A percentile compares a stretch with the other conserved stretches of the same genome.
Evolutionary conservation across 2,329 filamentous ascomycete species (phyloP).

Genomic region (Monosporascus cannonballus): DNA sequence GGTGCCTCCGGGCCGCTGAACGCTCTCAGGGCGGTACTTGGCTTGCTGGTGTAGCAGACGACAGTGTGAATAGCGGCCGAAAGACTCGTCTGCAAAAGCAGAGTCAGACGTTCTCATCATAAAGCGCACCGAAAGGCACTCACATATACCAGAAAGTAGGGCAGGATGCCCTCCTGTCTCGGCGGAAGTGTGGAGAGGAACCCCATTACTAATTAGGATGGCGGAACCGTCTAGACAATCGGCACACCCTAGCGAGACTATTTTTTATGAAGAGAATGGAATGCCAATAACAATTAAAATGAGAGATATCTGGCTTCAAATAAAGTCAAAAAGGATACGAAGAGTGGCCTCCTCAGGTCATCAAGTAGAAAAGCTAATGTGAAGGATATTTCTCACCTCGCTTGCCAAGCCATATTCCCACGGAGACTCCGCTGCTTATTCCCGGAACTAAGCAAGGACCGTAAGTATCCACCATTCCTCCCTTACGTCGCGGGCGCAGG

Average conservation of each 20-base stretch:
- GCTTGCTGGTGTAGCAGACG: conserved; percentile 21
- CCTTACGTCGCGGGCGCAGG: too few species aligned
- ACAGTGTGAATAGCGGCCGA: conserved; percentile 18
- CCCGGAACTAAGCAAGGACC: too few species aligned
- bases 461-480: too few species aligned
- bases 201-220: neutral
- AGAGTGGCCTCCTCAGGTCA: too few species aligned
- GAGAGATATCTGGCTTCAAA: too few species aligned
- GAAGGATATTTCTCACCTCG: too few species aligned
- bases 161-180: conserved; percentile 18
- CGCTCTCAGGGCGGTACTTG: conserved; percentile 10
- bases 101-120: neutral
- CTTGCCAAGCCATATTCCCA: too few species aligned
- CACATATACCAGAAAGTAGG: conserved; percentile 25
- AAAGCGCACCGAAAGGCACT: conserved; percentile 1
- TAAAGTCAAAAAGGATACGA: too few species aligned
- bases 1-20: conserved; percentile 25
- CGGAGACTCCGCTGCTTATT: too few species aligned
- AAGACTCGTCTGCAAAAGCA: conserved; percentile 9
- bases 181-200: conserved; percentile 6
- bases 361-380: too few species aligned
- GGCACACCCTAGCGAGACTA: neutral
- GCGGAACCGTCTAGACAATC: neutral
- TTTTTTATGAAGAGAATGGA: too few species aligned
- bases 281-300: too few species aligned